phyloP scores from a whole-genome alignment of 108 stramenopile species.

The Nannochloropsis granulata region DNA sequence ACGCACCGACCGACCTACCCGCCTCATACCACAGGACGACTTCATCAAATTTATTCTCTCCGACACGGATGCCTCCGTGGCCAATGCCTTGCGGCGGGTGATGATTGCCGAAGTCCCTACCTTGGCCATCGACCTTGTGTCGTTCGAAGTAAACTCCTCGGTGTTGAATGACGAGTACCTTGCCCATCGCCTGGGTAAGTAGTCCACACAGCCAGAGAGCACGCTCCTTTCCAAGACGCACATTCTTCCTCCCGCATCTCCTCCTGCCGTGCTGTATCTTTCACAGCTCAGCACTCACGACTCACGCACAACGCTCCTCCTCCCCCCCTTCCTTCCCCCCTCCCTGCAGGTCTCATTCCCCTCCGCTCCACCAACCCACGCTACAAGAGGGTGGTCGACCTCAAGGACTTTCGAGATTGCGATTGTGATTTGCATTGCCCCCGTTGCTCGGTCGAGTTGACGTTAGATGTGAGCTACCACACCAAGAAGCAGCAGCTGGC shows the following conservation, averaged over 20 bases:
- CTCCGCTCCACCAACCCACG: neutral
- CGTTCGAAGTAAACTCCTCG: constrained; percentile 75
- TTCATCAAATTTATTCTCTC: constrained; percentile 68
- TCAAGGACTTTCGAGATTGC: neutral
- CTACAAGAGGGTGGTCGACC: neutral
- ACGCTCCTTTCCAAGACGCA: no score
- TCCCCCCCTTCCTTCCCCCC: no score
- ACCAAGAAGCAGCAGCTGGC: neutral
- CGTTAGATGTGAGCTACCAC: neutral
- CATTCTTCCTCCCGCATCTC: no score
- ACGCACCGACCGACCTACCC: no score
- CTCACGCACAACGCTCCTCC: no score
- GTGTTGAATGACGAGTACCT: constrained; percentile 92
- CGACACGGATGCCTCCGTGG: constrained; percentile 73
- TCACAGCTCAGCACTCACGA: no score
- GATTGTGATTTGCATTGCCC: neutral
- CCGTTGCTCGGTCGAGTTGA: neutral
- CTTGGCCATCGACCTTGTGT: constrained; percentile 87
- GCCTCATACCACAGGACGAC: constrained; percentile 17
- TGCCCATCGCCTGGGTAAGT: constrained; percentile 77
- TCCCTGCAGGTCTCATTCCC: neutral
- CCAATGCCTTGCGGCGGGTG: constrained; percentile 78
- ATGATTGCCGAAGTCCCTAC: constrained; percentile 90
- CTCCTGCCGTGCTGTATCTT: no score
- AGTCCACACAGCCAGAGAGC: neutral